Percentiles rank a stretch among this genome's conserved stretches.
Conservation (phyloP, 495 filamentous ascomycete genomes). For the Penicillium chermesinum region DNA sequence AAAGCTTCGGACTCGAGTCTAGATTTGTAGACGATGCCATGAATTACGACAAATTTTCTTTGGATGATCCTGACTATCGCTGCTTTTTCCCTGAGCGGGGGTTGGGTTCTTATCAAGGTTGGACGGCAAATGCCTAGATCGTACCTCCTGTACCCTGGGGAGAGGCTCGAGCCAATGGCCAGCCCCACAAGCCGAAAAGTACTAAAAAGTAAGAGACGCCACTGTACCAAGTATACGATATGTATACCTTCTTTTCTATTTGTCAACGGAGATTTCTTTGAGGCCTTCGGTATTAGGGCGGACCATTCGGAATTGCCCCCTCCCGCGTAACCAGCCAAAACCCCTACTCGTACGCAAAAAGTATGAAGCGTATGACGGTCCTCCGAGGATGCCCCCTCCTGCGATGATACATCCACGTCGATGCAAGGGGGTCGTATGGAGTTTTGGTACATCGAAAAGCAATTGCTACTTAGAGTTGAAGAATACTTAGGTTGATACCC, state of each 20-base stretch:
- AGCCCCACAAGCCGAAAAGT: background rate
- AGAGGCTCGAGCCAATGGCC: background rate
- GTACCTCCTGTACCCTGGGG: background rate
- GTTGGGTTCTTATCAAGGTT: too few relatives aligned
- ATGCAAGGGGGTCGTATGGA: constrained; percentile 19
- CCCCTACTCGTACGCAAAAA: background rate
- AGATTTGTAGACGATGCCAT: background rate
- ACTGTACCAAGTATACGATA: background rate
- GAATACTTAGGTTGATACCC: background rate
- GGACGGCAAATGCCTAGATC: too few relatives aligned
- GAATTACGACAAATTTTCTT: background rate
- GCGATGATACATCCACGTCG: constrained; percentile 15
- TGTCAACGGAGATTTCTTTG: constrained; percentile 9
- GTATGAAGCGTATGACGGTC: constrained; percentile 17
- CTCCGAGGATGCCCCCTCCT: constrained; percentile 7
- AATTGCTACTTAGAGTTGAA: too few relatives aligned
- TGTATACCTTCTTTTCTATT: too few relatives aligned
- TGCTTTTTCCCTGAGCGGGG: too few relatives aligned
- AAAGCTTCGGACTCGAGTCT: background rate
- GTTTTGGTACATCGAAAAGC: too few relatives aligned
- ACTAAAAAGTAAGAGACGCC: background rate
- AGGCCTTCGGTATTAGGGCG: constrained; percentile 9
- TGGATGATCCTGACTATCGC: too few relatives aligned
- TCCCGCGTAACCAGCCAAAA: constrained; percentile 19
- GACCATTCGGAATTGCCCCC: constrained; percentile 22